Evolutionary conservation across 805 yeast species (phyloP).

Genomic region (Metschnikowia continentalis): DNA sequence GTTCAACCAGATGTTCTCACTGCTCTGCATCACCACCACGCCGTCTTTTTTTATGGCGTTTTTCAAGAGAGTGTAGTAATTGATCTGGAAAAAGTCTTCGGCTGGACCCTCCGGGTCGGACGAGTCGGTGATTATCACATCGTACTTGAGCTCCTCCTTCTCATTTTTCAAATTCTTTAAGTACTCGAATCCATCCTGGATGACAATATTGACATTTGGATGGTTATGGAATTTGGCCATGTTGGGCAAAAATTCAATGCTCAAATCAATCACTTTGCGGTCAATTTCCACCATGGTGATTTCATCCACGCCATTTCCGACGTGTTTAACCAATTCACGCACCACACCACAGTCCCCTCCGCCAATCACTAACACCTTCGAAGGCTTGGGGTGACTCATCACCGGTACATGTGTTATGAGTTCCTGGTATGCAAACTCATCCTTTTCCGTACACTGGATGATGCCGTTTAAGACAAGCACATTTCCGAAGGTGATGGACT

Average conservation of each 20-base stretch:
- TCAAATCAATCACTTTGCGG: constrained; percentile 68
- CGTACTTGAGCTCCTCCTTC: constrained; percentile 50
- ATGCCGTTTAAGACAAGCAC: constrained; percentile 88
- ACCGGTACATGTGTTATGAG: constrained; percentile 82
- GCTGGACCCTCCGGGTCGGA: constrained; percentile 98
- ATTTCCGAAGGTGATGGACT: constrained; percentile 74
- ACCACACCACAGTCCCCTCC: constrained; percentile 97
- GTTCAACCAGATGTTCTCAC: constrained; percentile 74
- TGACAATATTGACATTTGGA: constrained; percentile 59
- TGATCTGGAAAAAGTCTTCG: constrained; percentile 75
- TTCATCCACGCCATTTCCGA: constrained; percentile 42
- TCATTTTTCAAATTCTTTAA: constrained; percentile 36
- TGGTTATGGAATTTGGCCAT: constrained; percentile 68
- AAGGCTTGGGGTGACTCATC: constrained; percentile 71
- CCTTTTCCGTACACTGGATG: constrained; percentile 86
- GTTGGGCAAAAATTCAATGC: constrained; percentile 67
- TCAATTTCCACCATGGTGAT: constrained; percentile 88
- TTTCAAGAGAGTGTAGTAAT: constrained; percentile 64
- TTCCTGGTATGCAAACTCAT: constrained; percentile 92
- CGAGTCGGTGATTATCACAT: constrained; percentile 86
- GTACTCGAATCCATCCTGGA: constrained; percentile 82
- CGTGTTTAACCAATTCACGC: constrained; percentile 79
- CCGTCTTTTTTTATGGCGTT: constrained; percentile 60
- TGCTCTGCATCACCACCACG: constrained; percentile 75
- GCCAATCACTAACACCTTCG: constrained; percentile 79